Base-by-base conservation (phyloP, 2,329 filamentous ascomycete genomes). In the Xylaria sp. region DNA sequence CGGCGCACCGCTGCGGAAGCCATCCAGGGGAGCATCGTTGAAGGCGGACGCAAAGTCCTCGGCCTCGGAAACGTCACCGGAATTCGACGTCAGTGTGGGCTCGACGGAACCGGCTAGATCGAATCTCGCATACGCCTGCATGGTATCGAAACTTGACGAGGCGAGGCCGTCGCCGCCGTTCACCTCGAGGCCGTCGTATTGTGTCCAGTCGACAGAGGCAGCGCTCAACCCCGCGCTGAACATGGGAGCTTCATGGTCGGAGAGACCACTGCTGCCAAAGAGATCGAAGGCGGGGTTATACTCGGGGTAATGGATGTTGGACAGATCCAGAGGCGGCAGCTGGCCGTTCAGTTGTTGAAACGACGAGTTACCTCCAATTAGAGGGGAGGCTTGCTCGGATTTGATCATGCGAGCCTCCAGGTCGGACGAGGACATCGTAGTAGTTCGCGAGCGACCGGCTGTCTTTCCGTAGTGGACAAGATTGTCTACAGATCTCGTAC, bases 51-150 rank as follows among this genome's bases (percentile, higher is more conserved):
- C 76, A 56, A 85, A 84, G 70, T 90, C 89, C 68, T 90, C 89
- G 5, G 87, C 87, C 75, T 90, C 88, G 10, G 88, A 90, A 9
- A 90, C 88, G 67, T 91, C 88, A 39, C 89, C 89, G 13, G 89
- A 91, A 9, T 87, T 90, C 10, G 87, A 88, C 1, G 85, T 86
- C 45, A 57, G 82, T 83, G 74, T 86, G 82, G 68, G 87, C 85
- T 73, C 90, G 76, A 55, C 85, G 81, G 56, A 76, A 42, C 73
- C 79, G 5, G 79, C 75, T 31, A 84, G 79, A 61, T 85, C 84
- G 67, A 85, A 84, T 75, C 82, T 81, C 77, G 76, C 81, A 79
- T 68, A 86, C 75, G 76, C 75, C 56, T 77, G 76, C 57, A 73
- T 59, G 36, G 74, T 74, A 56, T 73, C 76, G 51, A 77, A 79